Percentiles rank a stretch among this genome's conserved stretches.
Evolutionary conservation across 2,329 filamentous ascomycete species (phyloP).

Genomic region (Epichloe elymi): DNA sequence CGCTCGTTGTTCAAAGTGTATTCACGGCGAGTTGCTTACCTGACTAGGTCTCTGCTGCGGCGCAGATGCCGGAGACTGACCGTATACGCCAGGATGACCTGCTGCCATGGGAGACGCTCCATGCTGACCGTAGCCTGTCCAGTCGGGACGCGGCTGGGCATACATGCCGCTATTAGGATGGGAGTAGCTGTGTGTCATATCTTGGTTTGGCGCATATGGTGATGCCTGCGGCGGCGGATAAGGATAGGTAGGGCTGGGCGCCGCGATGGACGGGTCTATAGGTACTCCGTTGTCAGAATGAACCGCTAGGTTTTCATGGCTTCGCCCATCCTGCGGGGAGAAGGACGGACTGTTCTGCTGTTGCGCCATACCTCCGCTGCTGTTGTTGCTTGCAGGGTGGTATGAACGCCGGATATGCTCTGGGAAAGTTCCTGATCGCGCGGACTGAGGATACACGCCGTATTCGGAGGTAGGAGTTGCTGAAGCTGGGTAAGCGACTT

Average conservation of each 20-base stretch:
- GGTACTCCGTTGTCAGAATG: conserved; percentile 95
- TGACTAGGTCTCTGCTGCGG: conserved; percentile 44
- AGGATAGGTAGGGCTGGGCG: conserved; percentile 82
- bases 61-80: conserved; percentile 41
- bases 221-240: conserved; percentile 58
- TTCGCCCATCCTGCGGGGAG: conserved; percentile 69
- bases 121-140: conserved; percentile 52
- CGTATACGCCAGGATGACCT: conserved; percentile 37
- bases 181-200: conserved; percentile 70
- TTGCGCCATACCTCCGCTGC: conserved; percentile 89
- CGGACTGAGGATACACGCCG: conserved; percentile 60
- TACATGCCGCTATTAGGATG: conserved; percentile 52
- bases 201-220: conserved; percentile 71
- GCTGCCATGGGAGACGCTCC: conserved; percentile 35
- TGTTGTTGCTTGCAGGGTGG: conserved; percentile 62
- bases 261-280: conserved; percentile 98
- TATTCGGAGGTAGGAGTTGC: conserved; percentile 85
- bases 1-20: neutral
- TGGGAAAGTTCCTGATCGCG: conserved; percentile 73
- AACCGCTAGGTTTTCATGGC: conserved; percentile 62
- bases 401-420: conserved; percentile 80
- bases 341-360: conserved; percentile 92
- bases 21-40: conserved; percentile 33
- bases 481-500: conserved; percentile 64
- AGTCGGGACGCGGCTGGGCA: conserved; percentile 59